Base-by-base conservation (phyloP, 768 basidiomycete species). In the Calocybe cyanea region DNA sequence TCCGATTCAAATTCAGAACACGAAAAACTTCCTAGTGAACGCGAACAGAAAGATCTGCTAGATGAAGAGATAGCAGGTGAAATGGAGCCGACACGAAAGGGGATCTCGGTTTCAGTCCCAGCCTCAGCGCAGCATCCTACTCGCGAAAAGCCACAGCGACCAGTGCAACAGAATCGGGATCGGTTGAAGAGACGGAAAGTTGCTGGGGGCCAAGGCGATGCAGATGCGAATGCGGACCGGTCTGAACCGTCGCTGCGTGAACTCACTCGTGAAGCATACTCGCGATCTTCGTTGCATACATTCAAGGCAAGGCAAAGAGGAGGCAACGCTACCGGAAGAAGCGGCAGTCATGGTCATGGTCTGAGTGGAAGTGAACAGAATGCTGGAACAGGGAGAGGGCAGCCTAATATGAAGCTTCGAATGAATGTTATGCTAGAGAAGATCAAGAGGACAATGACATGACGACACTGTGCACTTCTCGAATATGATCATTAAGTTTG, bases 351-450 rank as follows among this genome's bases (percentile, higher is more conserved):
- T 44, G 38, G 57, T 48, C 46, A 57, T 41, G 47, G 38, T 24
- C 49, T 31, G 35, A 36, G 49, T 24, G 41, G 61, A 50, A 54
- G 55, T 25, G 51, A 55, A 43, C 56, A 57, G 45, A 55, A 58
- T 45, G 59, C 64, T 32, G 64, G 63, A 41, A 64, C 60, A 52
- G 68, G 71, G 33, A 63, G 68, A 48, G 73, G 71, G n/a, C 74
- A 77, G 43, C 74, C 77, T 17, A 68, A 75, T 59, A 93, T 95
- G 92, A 87, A 85, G 57, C 65, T 87, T 39, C 82, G 91, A 40
- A 94, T 95, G 90, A 80, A 81, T 50, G 83, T 78, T 21, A 74
- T 95, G 74, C 75, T 95, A 47, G 88, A 91, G 62, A 84, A 85
- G 65, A 92, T 95, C 53, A 86, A 88, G 62, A 77, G 75, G 38